Percentiles rank a stretch among this genome's conserved stretches.
These are phyloP conservation scores for Phytopythium montanum DNA, from an alignment of 352 stramenopile genomes.

Conservation along the genomic window DNA sequence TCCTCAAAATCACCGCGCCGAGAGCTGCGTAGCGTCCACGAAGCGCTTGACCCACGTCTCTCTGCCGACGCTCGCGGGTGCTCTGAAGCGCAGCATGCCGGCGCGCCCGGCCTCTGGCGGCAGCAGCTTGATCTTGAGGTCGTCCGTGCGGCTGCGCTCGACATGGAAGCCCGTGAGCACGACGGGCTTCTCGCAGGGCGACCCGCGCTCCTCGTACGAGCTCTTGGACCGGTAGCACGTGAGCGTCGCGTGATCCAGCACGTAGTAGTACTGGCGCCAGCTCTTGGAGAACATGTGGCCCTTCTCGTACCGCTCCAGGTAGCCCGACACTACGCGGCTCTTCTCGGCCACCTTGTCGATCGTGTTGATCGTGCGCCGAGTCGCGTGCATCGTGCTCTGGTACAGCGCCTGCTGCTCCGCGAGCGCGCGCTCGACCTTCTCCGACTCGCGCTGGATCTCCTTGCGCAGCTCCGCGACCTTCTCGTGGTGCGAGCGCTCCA, in stretches of 20 bases:
- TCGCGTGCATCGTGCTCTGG: constrained; percentile 75
- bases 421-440: constrained; percentile 45
- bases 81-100: constrained; percentile 65
- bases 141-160: constrained; percentile 66
- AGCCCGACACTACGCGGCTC: constrained; percentile 59
- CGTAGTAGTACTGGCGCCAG: constrained; percentile 79
- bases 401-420: constrained; percentile 63
- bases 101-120: constrained; percentile 49
- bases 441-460: constrained; percentile 32
- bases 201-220: constrained; percentile 54
- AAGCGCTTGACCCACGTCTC: constrained; percentile 81
- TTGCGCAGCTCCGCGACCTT: constrained; percentile 33
- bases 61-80: constrained; percentile 64
- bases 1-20: constrained; percentile 4
- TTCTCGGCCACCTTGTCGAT: constrained; percentile 67
- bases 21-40: constrained; percentile 56
- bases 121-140: constrained; percentile 80
- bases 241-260: constrained; percentile 59
- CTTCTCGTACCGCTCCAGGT: constrained; percentile 76
- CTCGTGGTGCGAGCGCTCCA: constrained; percentile 39
- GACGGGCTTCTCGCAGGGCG: constrained; percentile 43
- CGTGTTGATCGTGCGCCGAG: constrained; percentile 69
- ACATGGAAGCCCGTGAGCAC: constrained; percentile 67
- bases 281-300: constrained; percentile 66
- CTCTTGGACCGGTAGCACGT: constrained; percentile 79